These are phyloP conservation scores for Wickerhamomyces ciferrii DNA, from an alignment of 805 yeast genomes.

Conservation along the genomic window DNA sequence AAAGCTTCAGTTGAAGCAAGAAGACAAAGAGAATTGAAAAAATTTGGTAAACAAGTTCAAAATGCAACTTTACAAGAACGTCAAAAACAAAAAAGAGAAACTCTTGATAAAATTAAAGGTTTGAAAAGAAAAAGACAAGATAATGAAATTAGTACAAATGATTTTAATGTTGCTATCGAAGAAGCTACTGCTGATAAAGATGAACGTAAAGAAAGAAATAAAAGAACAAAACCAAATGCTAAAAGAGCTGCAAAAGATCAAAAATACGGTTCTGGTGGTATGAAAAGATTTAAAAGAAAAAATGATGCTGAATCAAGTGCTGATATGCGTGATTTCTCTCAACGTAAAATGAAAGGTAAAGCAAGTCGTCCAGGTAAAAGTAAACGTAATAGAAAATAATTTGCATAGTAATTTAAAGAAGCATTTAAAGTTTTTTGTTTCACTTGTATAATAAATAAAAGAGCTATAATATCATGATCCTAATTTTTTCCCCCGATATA, in stretches of 20 bases:
- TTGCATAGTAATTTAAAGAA: too few relatives aligned
- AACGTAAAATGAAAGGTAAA: constrained; percentile 47
- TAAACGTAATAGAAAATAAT: constrained; percentile 29
- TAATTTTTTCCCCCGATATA: background rate
- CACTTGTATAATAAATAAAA: background rate
- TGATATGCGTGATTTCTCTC: constrained; percentile 56
- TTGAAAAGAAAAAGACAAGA: constrained; percentile 83
- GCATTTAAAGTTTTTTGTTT: too few relatives aligned
- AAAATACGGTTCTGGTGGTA: constrained; percentile 76
- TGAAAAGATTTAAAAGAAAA: constrained; percentile 65
- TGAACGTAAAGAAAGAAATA: constrained; percentile 26
- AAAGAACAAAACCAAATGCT: constrained; percentile 51
- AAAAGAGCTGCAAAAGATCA: constrained; percentile 68
- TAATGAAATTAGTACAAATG: constrained; percentile 66
- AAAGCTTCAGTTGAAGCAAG: constrained; percentile 91
- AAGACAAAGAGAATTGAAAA: constrained; percentile 90
- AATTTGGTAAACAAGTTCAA: constrained; percentile 96
- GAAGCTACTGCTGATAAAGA: constrained; percentile 56
- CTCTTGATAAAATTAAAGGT: constrained; percentile 85
- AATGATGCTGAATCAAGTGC: constrained; percentile 70
- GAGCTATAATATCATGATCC: too few relatives aligned
- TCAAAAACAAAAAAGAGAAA: constrained; percentile 87
- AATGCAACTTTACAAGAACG: constrained; percentile 89
- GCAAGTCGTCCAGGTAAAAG: constrained; percentile 50
- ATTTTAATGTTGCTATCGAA: constrained; percentile 88